phyloP scores from a whole-genome alignment of 225 moss, liverwort and hornwort species.

The Polytrichum formosum region DNA sequence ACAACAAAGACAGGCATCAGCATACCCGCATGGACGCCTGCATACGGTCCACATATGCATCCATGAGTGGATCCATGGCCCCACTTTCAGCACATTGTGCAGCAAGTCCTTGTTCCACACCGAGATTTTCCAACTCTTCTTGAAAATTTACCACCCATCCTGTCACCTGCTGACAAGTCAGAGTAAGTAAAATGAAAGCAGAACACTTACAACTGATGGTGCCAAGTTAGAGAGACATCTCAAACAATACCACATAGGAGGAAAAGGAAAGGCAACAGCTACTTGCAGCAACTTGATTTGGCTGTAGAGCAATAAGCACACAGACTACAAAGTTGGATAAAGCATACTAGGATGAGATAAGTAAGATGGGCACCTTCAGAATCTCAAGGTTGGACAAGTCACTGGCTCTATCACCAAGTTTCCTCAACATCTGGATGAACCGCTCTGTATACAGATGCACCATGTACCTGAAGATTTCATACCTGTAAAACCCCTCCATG shows the following conservation, averaged over 20 bases:
- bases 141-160: constrained; percentile 99
- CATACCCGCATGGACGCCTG: constrained; percentile 88
- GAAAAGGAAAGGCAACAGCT: too few relatives aligned
- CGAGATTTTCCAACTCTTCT: constrained; percentile 83
- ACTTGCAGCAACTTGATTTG: too few relatives aligned
- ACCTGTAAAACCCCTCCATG: constrained; percentile 42
- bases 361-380: constrained; percentile 59
- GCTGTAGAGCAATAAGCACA: too few relatives aligned
- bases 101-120: constrained; percentile 89
- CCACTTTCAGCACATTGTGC: constrained; percentile 99
- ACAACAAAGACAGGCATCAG: too few relatives aligned
- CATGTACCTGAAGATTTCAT: constrained; percentile 94
- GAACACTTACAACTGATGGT: too few relatives aligned
- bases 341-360: neutral
- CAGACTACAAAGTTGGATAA: too few relatives aligned
- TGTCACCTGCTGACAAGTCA: constrained; percentile 63
- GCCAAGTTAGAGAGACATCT: too few relatives aligned
- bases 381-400: constrained; percentile 89
- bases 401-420: constrained; percentile 88
- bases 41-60: constrained; percentile 99
- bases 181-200: neutral
- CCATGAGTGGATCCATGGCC: constrained; percentile 98
- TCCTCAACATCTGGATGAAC: constrained; percentile 97
- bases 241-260: too few relatives aligned
- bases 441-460: constrained; percentile 99